A percentile compares a stretch with the other conserved stretches of the same genome.
These are phyloP conservation scores for Nakaseomyces uthaithaninus DNA, from an alignment of 1,139 yeast genomes.

Conservation along the genomic window DNA sequence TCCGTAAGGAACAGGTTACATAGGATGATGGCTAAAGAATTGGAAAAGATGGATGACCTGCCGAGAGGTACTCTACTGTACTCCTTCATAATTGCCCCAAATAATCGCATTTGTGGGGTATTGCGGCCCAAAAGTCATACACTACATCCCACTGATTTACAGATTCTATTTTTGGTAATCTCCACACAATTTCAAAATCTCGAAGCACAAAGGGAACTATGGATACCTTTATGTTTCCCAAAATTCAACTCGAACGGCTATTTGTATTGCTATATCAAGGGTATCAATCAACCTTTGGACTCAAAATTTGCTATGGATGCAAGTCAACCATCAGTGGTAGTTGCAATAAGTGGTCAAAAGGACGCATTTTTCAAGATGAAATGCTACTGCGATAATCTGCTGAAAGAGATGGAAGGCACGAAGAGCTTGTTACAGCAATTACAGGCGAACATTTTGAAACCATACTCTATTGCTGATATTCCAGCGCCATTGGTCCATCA, in stretches of 20 bases:
- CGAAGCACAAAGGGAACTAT: constrained; percentile 55
- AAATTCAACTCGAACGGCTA: constrained; percentile 84
- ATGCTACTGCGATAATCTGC: constrained; percentile 46
- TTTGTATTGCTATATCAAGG: constrained; percentile 68
- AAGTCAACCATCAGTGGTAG: constrained; percentile 31
- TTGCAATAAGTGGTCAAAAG: constrained; percentile 74
- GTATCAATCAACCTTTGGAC: constrained; percentile 40
- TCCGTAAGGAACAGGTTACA: constrained; percentile 40
- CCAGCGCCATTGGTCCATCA: constrained; percentile 62
- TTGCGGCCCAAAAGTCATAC: constrained; percentile 58
- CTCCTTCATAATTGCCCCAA: constrained; percentile 52
- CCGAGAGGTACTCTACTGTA: constrained; percentile 41
- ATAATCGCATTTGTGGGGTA: constrained; percentile 49
- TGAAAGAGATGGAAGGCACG: constrained; percentile 22
- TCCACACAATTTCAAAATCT: constrained; percentile 37
- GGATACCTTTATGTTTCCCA: constrained; percentile 93
- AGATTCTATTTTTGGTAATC: constrained; percentile 53
- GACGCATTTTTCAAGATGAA: constrained; percentile 74
- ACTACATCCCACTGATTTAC: constrained; percentile 61
- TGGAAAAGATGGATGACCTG: constrained; percentile 19
- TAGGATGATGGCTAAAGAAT: constrained; percentile 18
- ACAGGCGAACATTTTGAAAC: constrained; percentile 24
- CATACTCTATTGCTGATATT: constrained; percentile 43
- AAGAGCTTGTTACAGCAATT: constrained; percentile 34
- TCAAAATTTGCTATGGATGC: neutral